Percentiles rank a stretch among this genome's conserved stretches.
Conservation (phyloP, 805 yeast species). For the Zygosaccharomyces bisporus region DNA sequence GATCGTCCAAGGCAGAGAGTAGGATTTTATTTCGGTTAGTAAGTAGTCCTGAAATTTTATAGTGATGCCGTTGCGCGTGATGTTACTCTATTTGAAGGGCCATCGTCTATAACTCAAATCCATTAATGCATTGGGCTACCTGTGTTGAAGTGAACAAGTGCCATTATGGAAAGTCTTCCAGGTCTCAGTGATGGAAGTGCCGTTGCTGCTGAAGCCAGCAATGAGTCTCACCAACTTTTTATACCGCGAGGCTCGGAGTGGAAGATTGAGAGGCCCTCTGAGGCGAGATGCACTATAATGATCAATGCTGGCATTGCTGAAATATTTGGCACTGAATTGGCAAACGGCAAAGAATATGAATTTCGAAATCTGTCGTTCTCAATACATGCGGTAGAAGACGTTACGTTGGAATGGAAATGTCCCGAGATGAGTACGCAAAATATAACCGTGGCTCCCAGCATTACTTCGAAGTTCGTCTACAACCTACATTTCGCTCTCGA, state of each 20-base stretch:
- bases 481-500: conserved; percentile 78
- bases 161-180: conserved; percentile 20
- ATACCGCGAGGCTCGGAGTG: conserved; percentile 31
- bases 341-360: conserved; percentile 58
- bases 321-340: conserved; percentile 88
- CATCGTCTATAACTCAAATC: background rate
- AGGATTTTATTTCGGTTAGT: background rate
- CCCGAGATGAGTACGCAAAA: conserved; percentile 33
- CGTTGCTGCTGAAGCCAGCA: conserved; percentile 17
- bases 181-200: conserved; percentile 18
- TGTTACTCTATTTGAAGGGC: background rate
- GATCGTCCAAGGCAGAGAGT: conserved; percentile 26
- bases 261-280: conserved; percentile 38
- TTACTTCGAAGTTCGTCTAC: conserved; percentile 66
- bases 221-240: conserved; percentile 20
- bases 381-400: conserved; percentile 62
- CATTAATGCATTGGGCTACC: too few species aligned
- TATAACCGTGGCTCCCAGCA: conserved; percentile 50
- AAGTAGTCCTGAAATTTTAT: background rate
- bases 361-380: conserved; percentile 55
- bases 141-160: background rate
- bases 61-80: conserved; percentile 4
- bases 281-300: conserved; percentile 38
- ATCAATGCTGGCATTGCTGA: conserved; percentile 73
- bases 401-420: conserved; percentile 48